These are phyloP conservation scores for Pestalotiopsis sp. DNA, from an alignment of 2,329 filamentous ascomycete genomes.

Conservation along the genomic window DNA sequence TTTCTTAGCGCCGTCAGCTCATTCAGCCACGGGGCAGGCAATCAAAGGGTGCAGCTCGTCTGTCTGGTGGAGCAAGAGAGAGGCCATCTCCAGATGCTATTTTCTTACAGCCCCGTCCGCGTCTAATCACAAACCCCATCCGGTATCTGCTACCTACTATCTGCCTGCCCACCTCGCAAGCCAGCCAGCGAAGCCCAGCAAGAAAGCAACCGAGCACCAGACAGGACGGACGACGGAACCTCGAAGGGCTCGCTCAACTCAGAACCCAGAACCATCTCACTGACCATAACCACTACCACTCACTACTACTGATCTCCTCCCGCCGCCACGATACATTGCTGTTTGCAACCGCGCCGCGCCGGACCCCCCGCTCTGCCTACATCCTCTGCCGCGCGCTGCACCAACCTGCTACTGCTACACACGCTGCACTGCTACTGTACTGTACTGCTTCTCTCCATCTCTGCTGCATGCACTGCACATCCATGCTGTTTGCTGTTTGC, in stretches of 20 bases:
- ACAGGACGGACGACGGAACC: too few relatives aligned
- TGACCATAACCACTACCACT: too few relatives aligned
- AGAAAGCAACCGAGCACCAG: not conserved
- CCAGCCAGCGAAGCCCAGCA: not conserved
- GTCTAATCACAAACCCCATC: slow-evolving; percentile 19
- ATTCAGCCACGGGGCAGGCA: slow-evolving; percentile 22
- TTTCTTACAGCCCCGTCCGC: slow-evolving; percentile 24
- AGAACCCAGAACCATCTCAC: too few relatives aligned
- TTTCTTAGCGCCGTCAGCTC: slow-evolving; percentile 25
- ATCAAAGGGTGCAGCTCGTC: slow-evolving; percentile 8
- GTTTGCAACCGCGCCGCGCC: not conserved
- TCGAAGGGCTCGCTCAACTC: too few relatives aligned
- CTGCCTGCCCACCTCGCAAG: slow-evolving; percentile 2
- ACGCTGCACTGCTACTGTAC: slow-evolving; percentile 7
- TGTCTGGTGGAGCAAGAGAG: not conserved
- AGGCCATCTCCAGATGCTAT: slow-evolving; percentile 18
- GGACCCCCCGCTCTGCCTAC: not conserved
- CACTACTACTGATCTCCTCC: not conserved
- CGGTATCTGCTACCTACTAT: not conserved
- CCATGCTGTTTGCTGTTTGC: not conserved
- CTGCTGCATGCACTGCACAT: not conserved
- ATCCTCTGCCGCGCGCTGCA: too few relatives aligned
- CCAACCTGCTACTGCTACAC: too few relatives aligned
- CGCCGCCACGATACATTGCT: not conserved
- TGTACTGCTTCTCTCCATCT: not conserved